Percentiles rank a stretch among this genome's conserved stretches.
These are phyloP conservation scores for Hyparrhenia diplandra DNA, from an alignment of 176 grass and related monocot species.

Conservation along the genomic window DNA sequence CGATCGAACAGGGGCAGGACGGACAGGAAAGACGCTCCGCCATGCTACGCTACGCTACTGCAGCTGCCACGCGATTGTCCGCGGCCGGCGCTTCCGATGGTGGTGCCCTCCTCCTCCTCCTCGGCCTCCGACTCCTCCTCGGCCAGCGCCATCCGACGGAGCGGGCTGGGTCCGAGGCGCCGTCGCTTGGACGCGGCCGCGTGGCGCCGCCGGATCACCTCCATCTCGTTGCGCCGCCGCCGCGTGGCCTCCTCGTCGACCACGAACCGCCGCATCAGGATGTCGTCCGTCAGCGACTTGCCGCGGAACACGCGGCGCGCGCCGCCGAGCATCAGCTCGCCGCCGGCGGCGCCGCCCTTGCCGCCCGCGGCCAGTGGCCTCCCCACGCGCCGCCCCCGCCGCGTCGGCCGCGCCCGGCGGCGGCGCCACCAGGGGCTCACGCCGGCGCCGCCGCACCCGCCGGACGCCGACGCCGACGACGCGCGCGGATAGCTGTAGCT, in stretches of 20 bases:
- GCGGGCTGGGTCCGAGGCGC: slow-evolving; percentile 75
- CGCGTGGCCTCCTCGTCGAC: slow-evolving; percentile 83
- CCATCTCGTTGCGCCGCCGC: slow-evolving; percentile 91
- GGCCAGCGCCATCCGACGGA: slow-evolving; percentile 64
- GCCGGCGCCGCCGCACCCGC: slow-evolving; percentile 17
- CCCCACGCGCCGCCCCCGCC: neutral
- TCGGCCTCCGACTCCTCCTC: slow-evolving; percentile 41
- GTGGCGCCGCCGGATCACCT: slow-evolving; percentile 79
- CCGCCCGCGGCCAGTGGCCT: neutral
- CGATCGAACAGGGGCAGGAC: neutral
- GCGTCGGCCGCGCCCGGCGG: slow-evolving; percentile 12
- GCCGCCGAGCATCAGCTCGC: too few species aligned
- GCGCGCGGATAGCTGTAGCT: slow-evolving; percentile 91
- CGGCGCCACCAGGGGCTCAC: slow-evolving; percentile 48
- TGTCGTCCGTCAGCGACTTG: slow-evolving; percentile 88
- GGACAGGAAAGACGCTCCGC: neutral
- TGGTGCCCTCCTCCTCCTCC: neutral
- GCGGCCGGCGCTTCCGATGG: neutral
- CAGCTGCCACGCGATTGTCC: neutral
- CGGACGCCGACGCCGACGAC: slow-evolving; percentile 49
- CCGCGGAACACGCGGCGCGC: slow-evolving; percentile 88
- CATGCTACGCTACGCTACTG: neutral
- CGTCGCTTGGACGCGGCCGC: slow-evolving; percentile 58
- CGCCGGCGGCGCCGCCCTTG: neutral
- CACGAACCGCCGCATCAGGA: slow-evolving; percentile 85